Evolutionary conservation across 768 basidiomycete genomes (phyloP).

Genomic region (Rickenella mellea): DNA sequence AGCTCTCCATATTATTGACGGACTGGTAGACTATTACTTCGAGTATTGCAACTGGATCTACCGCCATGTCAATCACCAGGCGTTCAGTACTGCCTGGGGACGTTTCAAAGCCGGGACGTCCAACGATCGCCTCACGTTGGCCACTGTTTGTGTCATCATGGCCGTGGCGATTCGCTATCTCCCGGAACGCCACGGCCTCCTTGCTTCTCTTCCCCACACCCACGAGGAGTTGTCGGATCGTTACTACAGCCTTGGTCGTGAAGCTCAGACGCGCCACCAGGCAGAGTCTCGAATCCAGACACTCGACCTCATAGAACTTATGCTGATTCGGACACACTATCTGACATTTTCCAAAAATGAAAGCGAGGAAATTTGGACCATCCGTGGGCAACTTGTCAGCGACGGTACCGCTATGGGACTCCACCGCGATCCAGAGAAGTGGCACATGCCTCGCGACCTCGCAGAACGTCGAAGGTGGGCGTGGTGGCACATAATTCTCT

Average conservation of each 20-base stretch:
- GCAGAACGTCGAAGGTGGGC: slow-evolving; percentile 80
- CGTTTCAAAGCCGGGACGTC: slow-evolving; percentile 61
- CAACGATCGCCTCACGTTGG: slow-evolving; percentile 59
- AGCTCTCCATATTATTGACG: slow-evolving; percentile 57
- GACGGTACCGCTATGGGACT: slow-evolving; percentile 78
- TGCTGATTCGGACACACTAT: slow-evolving; percentile 64
- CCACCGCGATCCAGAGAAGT: slow-evolving; percentile 78
- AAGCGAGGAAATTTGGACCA: slow-evolving; percentile 73
- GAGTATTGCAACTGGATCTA: slow-evolving; percentile 87
- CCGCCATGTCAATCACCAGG: slow-evolving; percentile 58
- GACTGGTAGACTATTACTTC: slow-evolving; percentile 68
- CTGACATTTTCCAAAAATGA: slow-evolving; percentile 65
- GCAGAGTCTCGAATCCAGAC: slow-evolving; percentile 51
- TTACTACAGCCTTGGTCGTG: slow-evolving; percentile 62
- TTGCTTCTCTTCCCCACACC: slow-evolving; percentile 38
- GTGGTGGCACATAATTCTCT: slow-evolving; percentile 82
- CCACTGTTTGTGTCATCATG: slow-evolving; percentile 68
- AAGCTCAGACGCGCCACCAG: slow-evolving; percentile 52
- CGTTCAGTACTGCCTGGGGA: slow-evolving; percentile 59
- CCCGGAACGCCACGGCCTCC: slow-evolving; percentile 51
- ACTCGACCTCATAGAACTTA: slow-evolving; percentile 68
- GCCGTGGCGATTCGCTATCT: slow-evolving; percentile 67
- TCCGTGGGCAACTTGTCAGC: slow-evolving; percentile 63
- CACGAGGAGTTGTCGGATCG: slow-evolving; percentile 53
- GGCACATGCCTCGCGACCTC: slow-evolving; percentile 56